phyloP scores from a whole-genome alignment of 441 rosid genomes.

The Pelargonium myrrhifolium region DNA sequence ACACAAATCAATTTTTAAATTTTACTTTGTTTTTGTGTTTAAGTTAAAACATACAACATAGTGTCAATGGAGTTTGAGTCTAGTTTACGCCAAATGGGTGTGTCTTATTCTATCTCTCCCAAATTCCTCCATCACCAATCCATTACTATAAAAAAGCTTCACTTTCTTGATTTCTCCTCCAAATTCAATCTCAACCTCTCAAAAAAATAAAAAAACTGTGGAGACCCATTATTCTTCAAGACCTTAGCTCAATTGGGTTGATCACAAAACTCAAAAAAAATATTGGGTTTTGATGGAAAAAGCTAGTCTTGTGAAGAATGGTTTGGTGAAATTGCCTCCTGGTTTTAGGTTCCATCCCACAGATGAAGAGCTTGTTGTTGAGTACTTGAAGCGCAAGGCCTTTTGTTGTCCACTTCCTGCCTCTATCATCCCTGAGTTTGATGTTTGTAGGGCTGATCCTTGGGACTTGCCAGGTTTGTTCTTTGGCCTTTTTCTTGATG shows the following conservation, averaged over 20 bases:
- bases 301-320: background rate
- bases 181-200: too few relatives aligned
- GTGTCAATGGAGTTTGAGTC: slow-evolving; percentile 3
- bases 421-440: background rate
- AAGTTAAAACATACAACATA: background rate
- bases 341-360: background rate
- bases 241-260: background rate
- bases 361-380: background rate
- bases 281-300: background rate
- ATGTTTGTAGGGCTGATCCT: background rate
- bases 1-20: background rate
- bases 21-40: background rate
- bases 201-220: too few relatives aligned
- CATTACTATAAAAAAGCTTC: background rate
- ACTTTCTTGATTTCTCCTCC: background rate
- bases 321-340: background rate
- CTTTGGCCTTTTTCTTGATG: background rate
- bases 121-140: background rate
- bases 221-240: background rate
- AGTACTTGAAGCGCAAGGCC: background rate
- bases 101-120: background rate
- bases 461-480: slow-evolving; percentile 2
- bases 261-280: background rate
- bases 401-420: slow-evolving; percentile 2
- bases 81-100: background rate